Evolutionary conservation across 768 basidiomycete species (phyloP).

Genomic region (Solioccasus polychromus): DNA sequence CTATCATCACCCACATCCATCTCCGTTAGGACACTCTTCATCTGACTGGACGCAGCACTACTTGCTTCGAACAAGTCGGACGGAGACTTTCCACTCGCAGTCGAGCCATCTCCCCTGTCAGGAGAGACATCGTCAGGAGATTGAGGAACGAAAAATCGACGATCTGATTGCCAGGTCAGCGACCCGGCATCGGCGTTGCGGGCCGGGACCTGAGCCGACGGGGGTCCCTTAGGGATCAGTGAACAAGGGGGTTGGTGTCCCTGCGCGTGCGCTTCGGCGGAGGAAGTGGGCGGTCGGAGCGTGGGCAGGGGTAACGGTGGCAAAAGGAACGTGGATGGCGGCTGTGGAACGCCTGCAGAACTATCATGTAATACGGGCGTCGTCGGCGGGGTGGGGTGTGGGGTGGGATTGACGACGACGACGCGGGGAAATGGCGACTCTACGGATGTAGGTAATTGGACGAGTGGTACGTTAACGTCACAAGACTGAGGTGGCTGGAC

Average conservation of each 20-base stretch:
- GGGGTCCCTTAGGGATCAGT: background rate
- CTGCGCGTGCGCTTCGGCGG: slow-evolving; percentile 1
- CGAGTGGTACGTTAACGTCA: slow-evolving; percentile 23
- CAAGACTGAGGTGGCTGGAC: slow-evolving; percentile 10
- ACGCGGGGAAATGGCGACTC: slow-evolving; percentile 48
- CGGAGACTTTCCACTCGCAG: slow-evolving; percentile 32
- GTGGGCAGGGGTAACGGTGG: slow-evolving; percentile 30
- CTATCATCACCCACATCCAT: slow-evolving; percentile 17
- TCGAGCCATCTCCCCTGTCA: slow-evolving; percentile 32
- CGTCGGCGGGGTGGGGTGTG: slow-evolving; percentile 74
- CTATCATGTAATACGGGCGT: slow-evolving; percentile 48
- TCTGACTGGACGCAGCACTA: slow-evolving; percentile 34
- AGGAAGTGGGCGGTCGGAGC: slow-evolving; percentile 5
- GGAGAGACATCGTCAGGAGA: slow-evolving; percentile 40
- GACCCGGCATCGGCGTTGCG: slow-evolving; percentile 22
- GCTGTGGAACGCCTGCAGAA: slow-evolving; percentile 21
- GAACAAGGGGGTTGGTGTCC: slow-evolving; percentile 22
- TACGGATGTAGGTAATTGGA: slow-evolving; percentile 25
- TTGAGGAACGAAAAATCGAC: slow-evolving; percentile 44
- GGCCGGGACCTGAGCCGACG: slow-evolving; percentile 4
- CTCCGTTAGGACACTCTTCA: slow-evolving; percentile 21
- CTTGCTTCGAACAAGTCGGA: slow-evolving; percentile 34
- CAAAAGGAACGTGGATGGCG: slow-evolving; percentile 25
- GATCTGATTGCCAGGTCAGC: slow-evolving; percentile 36
- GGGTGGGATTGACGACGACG: slow-evolving; percentile 73